Base-by-base conservation (phyloP, 164 flowering plant species). In the Nymphaea thermarum region DNA sequence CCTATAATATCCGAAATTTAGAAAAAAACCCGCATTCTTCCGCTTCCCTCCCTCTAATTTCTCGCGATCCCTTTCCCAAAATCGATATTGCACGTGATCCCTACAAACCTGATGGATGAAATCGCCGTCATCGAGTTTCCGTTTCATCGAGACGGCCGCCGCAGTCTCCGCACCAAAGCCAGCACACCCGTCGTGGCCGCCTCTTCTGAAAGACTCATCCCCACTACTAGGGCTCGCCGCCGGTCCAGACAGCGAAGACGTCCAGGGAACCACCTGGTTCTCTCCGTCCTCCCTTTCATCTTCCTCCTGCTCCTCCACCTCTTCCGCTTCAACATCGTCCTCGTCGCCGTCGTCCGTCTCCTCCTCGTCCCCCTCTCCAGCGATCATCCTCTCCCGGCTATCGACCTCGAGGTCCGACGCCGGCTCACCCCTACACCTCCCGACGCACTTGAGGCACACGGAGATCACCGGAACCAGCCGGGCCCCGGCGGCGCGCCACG, bases 401-500 rank as follows among this genome's bases (percentile, higher is more conserved):
- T 51, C 3, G 3, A 4, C 14, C 4, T 71, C 57, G 43, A 60
- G 66, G 41, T 53, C 43, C 63, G 16, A 18, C 6, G 3, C 18
- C 25, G 68, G 36, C 60, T 70, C 44, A 8, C 62, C 25, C 43
- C 68, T 36, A 15, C 15, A 51, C 7, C 64, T 47, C 15, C 60
- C 11, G 17, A 71, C 68, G 66, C 90, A 84, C 12, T 43, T 25
- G 15, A 80, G 73, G 71, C 89, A 87, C 17, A 84, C 75, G 14
- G 89, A 83, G 10, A 82, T 71, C 3, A 88, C 79, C 42, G 80
- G 81, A 0, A 79, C 77, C 18, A 85, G 80, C 67, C 73, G 81
- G n/a, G 78, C 51, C 2, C 97, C 97, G 15, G 91, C 78, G 64
- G 88, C 90, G 3, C 66, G 68, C 97, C 95, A 89, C 5, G 87